Percentiles rank a stretch among this genome's conserved stretches.
Evolutionary conservation across 148 eudicot species (phyloP).

Genomic region (Euryodendron excelsum): DNA sequence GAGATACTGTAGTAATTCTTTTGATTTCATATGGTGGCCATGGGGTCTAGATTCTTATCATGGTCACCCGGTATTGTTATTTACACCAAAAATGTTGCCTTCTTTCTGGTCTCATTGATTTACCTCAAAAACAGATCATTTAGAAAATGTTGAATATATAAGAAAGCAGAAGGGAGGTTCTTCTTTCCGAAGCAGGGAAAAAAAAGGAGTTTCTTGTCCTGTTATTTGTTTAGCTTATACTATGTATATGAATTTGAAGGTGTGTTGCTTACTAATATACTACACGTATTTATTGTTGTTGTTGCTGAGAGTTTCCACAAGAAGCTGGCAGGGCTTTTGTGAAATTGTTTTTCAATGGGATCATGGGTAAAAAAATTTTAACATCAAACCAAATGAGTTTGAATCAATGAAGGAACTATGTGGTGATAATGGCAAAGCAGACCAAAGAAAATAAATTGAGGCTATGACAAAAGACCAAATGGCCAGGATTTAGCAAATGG

Average conservation of each 20-base stretch:
- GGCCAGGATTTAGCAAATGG: background rate
- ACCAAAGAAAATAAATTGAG: background rate
- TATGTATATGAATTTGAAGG: too few relatives aligned
- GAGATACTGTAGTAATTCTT: background rate
- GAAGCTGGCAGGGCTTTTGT: background rate
- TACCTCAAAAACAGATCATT: background rate
- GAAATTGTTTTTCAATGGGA: background rate
- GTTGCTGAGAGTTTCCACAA: background rate
- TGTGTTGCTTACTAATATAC: too few relatives aligned
- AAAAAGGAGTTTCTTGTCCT: background rate
- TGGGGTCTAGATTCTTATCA: background rate
- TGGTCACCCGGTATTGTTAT: background rate
- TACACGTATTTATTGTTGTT: background rate
- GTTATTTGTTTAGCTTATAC: conserved; percentile 1
- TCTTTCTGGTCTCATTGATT: background rate
- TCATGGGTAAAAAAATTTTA: background rate
- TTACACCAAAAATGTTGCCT: background rate
- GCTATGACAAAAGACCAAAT: background rate
- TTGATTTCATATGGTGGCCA: background rate
- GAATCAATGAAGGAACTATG: background rate
- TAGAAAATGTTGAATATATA: background rate
- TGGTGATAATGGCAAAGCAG: too few relatives aligned
- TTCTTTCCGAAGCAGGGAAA: too few relatives aligned
- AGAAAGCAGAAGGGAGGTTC: too few relatives aligned
- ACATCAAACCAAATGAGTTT: background rate